Conservation (phyloP, 345 rosid species). For the Crucihimalaya himalaica region DNA sequence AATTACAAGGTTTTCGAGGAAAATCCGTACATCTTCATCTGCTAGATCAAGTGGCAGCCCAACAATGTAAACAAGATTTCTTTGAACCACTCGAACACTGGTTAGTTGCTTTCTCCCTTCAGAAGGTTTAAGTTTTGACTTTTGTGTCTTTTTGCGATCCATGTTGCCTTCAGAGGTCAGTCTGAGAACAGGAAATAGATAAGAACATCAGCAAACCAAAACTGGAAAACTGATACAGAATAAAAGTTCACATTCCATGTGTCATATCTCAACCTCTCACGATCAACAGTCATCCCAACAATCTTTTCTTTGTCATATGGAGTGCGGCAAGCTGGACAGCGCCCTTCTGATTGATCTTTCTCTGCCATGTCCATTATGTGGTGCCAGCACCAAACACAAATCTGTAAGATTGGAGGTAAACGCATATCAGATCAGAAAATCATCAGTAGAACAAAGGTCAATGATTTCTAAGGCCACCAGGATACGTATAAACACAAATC, state of each 20-base stretch:
- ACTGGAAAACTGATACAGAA: neutral
- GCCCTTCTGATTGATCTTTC: slow-evolving; percentile 82
- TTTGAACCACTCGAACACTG: slow-evolving; percentile 77
- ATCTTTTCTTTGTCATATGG: slow-evolving; percentile 93
- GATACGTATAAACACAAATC: neutral
- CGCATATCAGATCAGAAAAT: slow-evolving; percentile 6
- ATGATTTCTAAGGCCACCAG: neutral
- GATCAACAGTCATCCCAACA: slow-evolving; percentile 71
- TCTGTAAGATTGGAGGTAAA: slow-evolving; percentile 43
- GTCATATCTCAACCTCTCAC: slow-evolving; percentile 61
- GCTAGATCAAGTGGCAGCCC: slow-evolving; percentile 88
- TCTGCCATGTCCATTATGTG: slow-evolving; percentile 96
- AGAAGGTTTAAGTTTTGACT: slow-evolving; percentile 60
- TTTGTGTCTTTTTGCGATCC: slow-evolving; percentile 78
- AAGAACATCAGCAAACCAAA: neutral
- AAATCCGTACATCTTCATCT: slow-evolving; percentile 71
- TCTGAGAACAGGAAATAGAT: slow-evolving; percentile 38
- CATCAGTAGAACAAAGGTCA: neutral
- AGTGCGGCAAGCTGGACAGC: slow-evolving; percentile 90
- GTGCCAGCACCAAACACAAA: slow-evolving; percentile 99
- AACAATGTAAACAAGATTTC: slow-evolving; percentile 89
- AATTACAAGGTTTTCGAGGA: neutral
- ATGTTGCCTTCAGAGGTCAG: slow-evolving; percentile 63
- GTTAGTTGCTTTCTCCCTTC: slow-evolving; percentile 83
- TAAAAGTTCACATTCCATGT: neutral